These are phyloP conservation scores for Flaveria robusta DNA, from an alignment of 129 eudicot genomes.

Conservation along the genomic window DNA sequence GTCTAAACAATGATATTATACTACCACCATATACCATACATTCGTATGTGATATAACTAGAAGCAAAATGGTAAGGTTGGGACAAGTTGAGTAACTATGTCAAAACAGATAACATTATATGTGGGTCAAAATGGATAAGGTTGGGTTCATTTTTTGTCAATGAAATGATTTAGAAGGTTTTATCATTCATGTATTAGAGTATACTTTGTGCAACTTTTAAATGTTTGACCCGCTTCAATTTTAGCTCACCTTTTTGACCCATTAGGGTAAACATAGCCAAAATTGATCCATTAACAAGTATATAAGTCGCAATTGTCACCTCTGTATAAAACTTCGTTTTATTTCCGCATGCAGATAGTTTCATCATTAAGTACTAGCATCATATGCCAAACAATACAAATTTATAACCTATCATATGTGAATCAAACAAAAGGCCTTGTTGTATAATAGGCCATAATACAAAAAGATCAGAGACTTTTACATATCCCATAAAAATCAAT, in stretches of 20 bases:
- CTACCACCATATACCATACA: not conserved
- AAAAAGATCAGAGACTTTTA: slow-evolving; percentile 1
- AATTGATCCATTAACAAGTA: not conserved
- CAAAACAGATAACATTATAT: not conserved
- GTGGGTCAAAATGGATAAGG: not conserved
- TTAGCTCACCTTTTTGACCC: not conserved
- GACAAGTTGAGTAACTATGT: not conserved
- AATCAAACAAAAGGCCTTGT: not conserved
- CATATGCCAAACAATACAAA: slow-evolving; percentile 2
- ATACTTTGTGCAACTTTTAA: not conserved
- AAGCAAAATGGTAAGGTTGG: not conserved
- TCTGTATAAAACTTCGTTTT: not conserved
- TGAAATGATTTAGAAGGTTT: not conserved
- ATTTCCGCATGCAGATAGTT: not conserved
- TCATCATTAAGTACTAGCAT: slow-evolving; percentile 13
- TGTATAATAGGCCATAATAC: slow-evolving; percentile 9
- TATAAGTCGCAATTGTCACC: not conserved
- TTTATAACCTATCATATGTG: not conserved
- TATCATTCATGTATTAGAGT: too few relatives aligned
- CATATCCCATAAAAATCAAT: not conserved
- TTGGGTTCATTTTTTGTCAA: not conserved
- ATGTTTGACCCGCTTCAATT: not conserved
- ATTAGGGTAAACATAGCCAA: not conserved
- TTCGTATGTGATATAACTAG: not conserved
- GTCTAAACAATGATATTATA: not conserved